Evolutionary conservation across 106 monocot species (phyloP).

Genomic region (Apostasia shenzhenica): DNA sequence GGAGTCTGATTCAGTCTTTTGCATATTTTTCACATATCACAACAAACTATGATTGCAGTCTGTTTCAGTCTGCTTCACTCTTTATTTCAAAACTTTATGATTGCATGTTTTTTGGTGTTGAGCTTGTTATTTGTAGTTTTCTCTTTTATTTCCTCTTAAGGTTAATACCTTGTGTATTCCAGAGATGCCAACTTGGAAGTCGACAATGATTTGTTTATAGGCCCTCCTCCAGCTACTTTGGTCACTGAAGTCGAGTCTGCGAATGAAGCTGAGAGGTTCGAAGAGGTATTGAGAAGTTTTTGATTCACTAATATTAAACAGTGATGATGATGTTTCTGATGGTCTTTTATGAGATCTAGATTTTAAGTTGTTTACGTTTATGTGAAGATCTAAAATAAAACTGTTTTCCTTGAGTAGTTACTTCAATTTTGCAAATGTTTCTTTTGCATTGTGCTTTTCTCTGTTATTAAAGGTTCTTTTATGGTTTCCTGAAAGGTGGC

Average conservation of each 20-base stretch:
- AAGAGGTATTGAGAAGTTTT: constrained; percentile 56
- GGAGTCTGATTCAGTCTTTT: neutral
- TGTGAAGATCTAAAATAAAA: neutral
- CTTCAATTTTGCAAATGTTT: neutral
- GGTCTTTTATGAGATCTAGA: neutral
- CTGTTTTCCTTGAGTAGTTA: neutral
- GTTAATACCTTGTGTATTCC: constrained; percentile 8
- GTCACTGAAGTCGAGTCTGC: constrained; percentile 89
- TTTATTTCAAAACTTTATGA: neutral
- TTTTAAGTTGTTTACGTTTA: neutral
- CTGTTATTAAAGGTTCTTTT: neutral
- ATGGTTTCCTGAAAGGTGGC: too few relatives aligned
- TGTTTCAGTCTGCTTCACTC: neutral
- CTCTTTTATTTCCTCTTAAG: neutral
- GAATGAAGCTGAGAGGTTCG: constrained; percentile 98
- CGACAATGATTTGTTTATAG: constrained; percentile 72
- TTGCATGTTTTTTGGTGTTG: neutral
- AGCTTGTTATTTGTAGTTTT: too few relatives aligned
- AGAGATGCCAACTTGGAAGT: constrained; percentile 79
- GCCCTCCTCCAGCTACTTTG: constrained; percentile 93
- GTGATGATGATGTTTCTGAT: neutral
- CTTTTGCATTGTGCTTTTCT: neutral
- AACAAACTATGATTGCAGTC: too few relatives aligned
- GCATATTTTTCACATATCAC: too few relatives aligned
- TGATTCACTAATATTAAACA: too few relatives aligned